Conservation (phyloP, 2,329 filamentous ascomycete genomes). For the Anthostomella pinea region DNA sequence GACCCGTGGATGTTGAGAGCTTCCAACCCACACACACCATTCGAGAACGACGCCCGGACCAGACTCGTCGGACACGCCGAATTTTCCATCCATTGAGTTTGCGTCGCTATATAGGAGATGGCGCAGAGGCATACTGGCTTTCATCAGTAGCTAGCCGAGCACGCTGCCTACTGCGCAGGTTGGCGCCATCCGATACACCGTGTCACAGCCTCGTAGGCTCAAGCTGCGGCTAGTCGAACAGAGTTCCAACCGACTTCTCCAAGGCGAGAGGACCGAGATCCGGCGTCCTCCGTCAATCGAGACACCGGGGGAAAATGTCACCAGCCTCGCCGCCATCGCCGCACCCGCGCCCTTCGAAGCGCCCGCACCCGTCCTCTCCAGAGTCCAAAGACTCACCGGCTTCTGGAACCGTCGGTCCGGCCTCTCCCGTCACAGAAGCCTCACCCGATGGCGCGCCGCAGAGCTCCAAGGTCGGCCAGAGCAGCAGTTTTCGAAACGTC, state of each 20-base stretch:
- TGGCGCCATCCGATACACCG: slow-evolving; percentile 9
- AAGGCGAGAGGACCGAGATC: slow-evolving; percentile 1
- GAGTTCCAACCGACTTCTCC: slow-evolving; percentile 5
- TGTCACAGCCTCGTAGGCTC: slow-evolving; percentile 7
- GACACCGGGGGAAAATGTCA: slow-evolving; percentile 36
- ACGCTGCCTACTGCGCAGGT: slow-evolving; percentile 6
- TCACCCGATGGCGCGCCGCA: slow-evolving; percentile 29
- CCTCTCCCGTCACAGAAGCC: slow-evolving; percentile 30
- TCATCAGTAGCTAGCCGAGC: slow-evolving; percentile 16
- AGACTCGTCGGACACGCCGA: background rate
- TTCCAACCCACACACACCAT: background rate
- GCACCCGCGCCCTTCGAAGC: slow-evolving; percentile 53
- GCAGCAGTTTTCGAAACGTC: slow-evolving; percentile 77
- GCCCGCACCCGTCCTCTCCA: slow-evolving; percentile 53
- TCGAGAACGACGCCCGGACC: background rate
- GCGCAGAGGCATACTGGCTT: slow-evolving; percentile 17
- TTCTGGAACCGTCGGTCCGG: slow-evolving; percentile 37
- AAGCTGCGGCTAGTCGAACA: slow-evolving; percentile 7
- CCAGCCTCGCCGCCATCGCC: slow-evolving; percentile 48
- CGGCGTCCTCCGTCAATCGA: too few relatives aligned
- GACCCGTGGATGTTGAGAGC: too few relatives aligned
- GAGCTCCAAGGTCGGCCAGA: slow-evolving; percentile 51
- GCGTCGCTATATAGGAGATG: slow-evolving; percentile 9
- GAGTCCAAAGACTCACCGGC: slow-evolving; percentile 39
- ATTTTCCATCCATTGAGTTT: too few relatives aligned